Evolutionary conservation across 495 filamentous ascomycete genomes (phyloP), one percentile per base, ranked within the genome.

Genomic region (Penicillium tannophilum): DNA sequence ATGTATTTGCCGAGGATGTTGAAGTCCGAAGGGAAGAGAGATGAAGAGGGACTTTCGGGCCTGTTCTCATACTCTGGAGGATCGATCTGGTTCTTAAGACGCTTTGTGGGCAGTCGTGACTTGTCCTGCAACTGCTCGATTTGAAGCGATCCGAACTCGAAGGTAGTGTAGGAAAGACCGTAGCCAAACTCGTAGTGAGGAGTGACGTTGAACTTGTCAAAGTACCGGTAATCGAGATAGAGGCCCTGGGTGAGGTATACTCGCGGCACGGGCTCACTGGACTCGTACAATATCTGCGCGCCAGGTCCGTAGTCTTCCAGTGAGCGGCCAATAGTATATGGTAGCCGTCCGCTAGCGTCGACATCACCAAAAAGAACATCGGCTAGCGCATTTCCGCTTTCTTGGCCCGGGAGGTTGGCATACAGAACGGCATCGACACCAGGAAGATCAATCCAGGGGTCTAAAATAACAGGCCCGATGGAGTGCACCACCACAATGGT

Each of bases 401-500:
- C 93, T 72, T 97, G 85, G 6, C 93, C 92, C 0, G 94, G 94
- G 0, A 98, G 82, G 63, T 97, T 90, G 17, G 91, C 94, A 52
- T 96, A 82, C 9, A 98, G 62, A 1, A 97, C 86, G 0, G 87
- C 92, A 60, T 93, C 90, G 46, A 98, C 80, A 42, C 82, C 83
- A 3, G 90, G 88, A 1, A 88, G 70, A 49, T 96, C 86, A 60
- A 94, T 88, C 90, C 91, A 98, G 24, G 82, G 74, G 62, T 97
- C 94, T 58, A 97, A 67, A 11, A 92, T 72, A 6, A 96, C 90
- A 0, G 94, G 92, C 0, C 94, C 94, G 23, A 97, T 90, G 3
- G 94, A 81, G 70, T 98, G 94, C n/a, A 97, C 77, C 23, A 97
- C 83, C 1, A 97, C 91, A 14, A 97, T 78, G 10, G 90, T 90